Base-by-base conservation (phyloP, 2,329 filamentous ascomycete species). In the Clarireedia paspali region DNA sequence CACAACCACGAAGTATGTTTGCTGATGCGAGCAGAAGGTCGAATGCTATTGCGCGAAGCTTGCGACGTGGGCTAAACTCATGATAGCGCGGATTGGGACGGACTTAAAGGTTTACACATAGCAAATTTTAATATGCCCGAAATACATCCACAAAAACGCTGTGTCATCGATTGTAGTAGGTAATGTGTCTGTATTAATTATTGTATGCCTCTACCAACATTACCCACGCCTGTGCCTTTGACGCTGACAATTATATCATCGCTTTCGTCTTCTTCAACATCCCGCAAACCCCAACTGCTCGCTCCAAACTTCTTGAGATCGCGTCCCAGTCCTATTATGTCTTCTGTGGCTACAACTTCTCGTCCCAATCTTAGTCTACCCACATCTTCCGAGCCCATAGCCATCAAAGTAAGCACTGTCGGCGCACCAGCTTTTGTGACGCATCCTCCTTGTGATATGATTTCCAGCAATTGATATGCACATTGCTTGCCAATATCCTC, bases 331-430 rank as follows among this genome's bases (percentile, higher is more conserved):
- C 84, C 83, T 56, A 99, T 80, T 53, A 90, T 77, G 58, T 89
- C 86, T 68, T 96, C 89, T 2, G 85, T 87, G 0, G 84, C 91
- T 47, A 97, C 73, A 0, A 96, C 83, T 47, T 92, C 88, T 64
- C 83, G 85, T 34, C 91, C 90, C 57, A 99, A 70, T 60, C 89
- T 82, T 62, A 99, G 71, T 57, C 94, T 81, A 4, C 94, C 94
- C 14, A 99, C 91, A 71, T 99, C 94, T 70, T 97, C 94, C 1
- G 88, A 89, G 0, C 94, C 94, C 94, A 99, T 97, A 36, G 91
- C 90, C 94, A 99, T 99, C 60, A 99, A 76, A 17, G 85, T 88
- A 53, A 99, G 72, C 61, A 96, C 79, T 0, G 87, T 92, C 3
- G 82, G 77, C 5, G 85, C 84, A 2, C 89, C 88, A 3, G 87